Evolutionary conservation across 805 yeast genomes (phyloP), one percentile per base, ranked within the genome.

Genomic region (Metschnikowia cubensis): DNA sequence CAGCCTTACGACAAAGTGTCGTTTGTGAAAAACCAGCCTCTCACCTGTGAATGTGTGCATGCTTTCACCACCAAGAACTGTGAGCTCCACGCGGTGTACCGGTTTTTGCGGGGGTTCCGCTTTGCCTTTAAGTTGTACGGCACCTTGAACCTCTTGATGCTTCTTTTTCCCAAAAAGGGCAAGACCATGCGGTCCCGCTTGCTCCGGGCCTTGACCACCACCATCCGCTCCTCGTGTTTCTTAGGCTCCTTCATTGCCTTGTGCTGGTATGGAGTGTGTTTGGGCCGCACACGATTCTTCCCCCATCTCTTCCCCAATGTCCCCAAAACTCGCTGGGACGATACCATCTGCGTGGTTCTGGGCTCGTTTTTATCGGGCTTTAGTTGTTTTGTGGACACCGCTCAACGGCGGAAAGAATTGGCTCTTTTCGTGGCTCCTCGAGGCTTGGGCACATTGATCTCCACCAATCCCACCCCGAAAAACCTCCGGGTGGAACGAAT

Each of bases 181-280:
- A 50, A 34, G 42, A 21, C 48, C 31, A 52, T 61, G 51, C n/a
- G 41, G 11, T 5, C 49, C 20, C 47, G 67, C 32, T 34, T 60
- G 14, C 35, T 58, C 5, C 53, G 61, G 29, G 67, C 69, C 3
- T 15, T 70, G 1, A 45, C 38, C 17, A 59, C 69, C 37, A 55
- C 78, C 4, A 38, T 64, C 2, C 57, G 80, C 38, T 76, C 80
- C 5, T 71, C 80, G 6, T 59, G 68, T 29, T 76, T 76, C 58
- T 62, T 76, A 46, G 77, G 74, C 3, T 50, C 69, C 2, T 76
- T 68, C 53, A 76, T 76, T 29, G 66, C 66, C 13, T 59, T 74
- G 41, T 65, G 65, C 50, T 76, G 81, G 81, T 77, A 77, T 53
- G 70, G 70, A 7, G 80, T 77, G 13, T 76, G 81, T 57, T 59